Evolutionary conservation across 2,329 filamentous ascomycete species (phyloP).

Genomic region (Acrocalymma vagum): DNA sequence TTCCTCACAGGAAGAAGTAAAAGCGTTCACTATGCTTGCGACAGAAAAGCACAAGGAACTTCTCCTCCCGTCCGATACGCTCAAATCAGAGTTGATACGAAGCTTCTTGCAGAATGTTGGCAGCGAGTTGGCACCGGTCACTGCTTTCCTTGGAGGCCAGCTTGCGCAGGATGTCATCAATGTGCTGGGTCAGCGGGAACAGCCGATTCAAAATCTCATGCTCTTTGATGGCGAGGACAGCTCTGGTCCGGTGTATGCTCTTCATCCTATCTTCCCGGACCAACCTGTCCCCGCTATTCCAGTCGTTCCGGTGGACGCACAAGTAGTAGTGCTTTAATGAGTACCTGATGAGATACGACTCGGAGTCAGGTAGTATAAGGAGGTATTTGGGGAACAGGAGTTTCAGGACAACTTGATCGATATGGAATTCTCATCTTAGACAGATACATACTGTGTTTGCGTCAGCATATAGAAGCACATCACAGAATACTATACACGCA

Average conservation of each 20-base stretch:
- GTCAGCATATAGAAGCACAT: conserved; percentile 1
- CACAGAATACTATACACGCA: conserved; percentile 15
- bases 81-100: conserved; percentile 71
- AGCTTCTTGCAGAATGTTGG: conserved; percentile 88
- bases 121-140: conserved; percentile 84
- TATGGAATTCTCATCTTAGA: no score
- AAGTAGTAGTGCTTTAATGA: conserved; percentile 22
- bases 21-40: conserved; percentile 78
- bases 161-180: conserved; percentile 98
- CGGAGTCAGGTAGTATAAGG: no score
- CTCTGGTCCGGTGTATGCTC: conserved; percentile 79
- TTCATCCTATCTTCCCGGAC: conserved; percentile 71
- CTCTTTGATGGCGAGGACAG: conserved; percentile 88
- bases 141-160: conserved; percentile 87
- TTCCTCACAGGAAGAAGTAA: conserved; percentile 70
- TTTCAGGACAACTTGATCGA: no score
- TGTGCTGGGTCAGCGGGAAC: conserved; percentile 87
- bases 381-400: no score
- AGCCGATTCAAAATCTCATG: conserved; percentile 94
- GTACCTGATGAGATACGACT: neutral
- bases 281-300: conserved; percentile 32
- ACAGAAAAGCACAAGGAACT: conserved; percentile 79
- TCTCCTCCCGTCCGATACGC: conserved; percentile 53
- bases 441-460: neutral
- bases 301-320: conserved; percentile 30